Percentiles rank a stretch among this genome's conserved stretches.
Evolutionary conservation across 441 rosid genomes (phyloP).

Genomic region (Erysimum cheiri): DNA sequence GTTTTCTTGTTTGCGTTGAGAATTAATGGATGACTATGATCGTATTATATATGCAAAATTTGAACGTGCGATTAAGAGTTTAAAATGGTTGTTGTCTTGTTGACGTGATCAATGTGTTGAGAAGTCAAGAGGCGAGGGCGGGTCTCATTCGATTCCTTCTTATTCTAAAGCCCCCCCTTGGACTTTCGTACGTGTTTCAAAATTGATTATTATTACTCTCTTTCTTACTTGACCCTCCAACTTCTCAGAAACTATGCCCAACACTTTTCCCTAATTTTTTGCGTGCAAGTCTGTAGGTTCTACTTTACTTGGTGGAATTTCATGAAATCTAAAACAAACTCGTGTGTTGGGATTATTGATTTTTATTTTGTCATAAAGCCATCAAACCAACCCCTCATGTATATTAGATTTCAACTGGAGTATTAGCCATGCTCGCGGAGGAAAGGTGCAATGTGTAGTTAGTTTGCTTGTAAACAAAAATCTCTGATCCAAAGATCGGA

Average conservation of each 20-base stretch:
- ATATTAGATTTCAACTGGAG: neutral
- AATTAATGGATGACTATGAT: constrained; percentile 7
- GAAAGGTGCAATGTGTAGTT: neutral
- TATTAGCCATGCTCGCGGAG: neutral
- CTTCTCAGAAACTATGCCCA: neutral
- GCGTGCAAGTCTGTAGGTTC: too few species aligned
- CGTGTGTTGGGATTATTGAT: neutral
- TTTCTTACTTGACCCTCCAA: constrained; percentile 7
- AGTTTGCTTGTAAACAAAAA: constrained; percentile 4
- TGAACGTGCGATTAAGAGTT: constrained; percentile 21
- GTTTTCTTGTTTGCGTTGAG: constrained; percentile 2
- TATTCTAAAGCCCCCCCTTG: neutral
- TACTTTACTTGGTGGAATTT: neutral
- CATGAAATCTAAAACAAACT: too few species aligned
- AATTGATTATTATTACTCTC: too few species aligned
- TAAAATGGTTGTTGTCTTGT: constrained; percentile 26
- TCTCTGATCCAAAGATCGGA: constrained; percentile 1
- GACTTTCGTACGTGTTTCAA: constrained; percentile 23
- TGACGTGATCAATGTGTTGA: constrained; percentile 29
- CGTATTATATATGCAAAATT: neutral
- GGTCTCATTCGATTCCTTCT: constrained; percentile 18
- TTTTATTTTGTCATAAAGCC: too few species aligned
- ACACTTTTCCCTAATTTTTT: neutral
- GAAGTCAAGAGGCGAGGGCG: constrained; percentile 24
- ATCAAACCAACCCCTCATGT: neutral